phyloP scores from a whole-genome alignment of 495 filamentous ascomycete species.

The Aspergillus hancockii region DNA sequence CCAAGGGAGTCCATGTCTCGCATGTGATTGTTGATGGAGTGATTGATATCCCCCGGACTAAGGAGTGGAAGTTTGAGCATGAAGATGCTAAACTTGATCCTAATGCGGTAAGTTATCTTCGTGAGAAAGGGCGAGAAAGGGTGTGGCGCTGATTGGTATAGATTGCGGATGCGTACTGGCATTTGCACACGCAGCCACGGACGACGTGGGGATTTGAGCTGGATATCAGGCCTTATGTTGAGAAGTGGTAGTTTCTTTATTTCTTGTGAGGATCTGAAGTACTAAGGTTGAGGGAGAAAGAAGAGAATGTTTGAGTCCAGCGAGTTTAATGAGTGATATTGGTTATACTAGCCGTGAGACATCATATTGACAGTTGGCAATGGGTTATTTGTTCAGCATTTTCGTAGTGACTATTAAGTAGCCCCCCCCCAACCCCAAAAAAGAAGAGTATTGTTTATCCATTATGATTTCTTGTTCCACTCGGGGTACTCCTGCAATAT shows the following conservation, averaged over 20 bases:
- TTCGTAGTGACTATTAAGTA: too few species aligned
- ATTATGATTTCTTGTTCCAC: too few species aligned
- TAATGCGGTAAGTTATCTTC: constrained; percentile 66
- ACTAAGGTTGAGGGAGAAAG: too few species aligned
- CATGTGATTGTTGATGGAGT: constrained; percentile 87
- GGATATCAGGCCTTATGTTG: constrained; percentile 76
- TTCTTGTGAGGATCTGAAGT: too few species aligned
- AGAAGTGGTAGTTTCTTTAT: constrained; percentile 59
- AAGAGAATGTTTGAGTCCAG: too few species aligned
- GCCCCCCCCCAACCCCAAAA: too few species aligned
- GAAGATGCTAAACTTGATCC: constrained; percentile 75
- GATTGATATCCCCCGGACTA: constrained; percentile 79
- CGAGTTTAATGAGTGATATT: too few species aligned
- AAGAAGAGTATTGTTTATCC: too few species aligned
- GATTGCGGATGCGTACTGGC: constrained; percentile 92
- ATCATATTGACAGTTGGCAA: too few species aligned
- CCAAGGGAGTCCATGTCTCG: constrained; percentile 83
- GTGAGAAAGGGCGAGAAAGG: not conserved
- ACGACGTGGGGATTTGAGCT: constrained; percentile 83
- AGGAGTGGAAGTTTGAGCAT: constrained; percentile 57
- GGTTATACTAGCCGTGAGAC: too few species aligned
- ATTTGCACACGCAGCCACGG: constrained; percentile 81
- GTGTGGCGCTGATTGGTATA: constrained; percentile 35
- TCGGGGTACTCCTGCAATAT: too few species aligned
- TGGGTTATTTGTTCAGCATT: too few species aligned